A percentile compares a stretch with the other conserved stretches of the same genome.
These are phyloP conservation scores for Scheffersomyces titani DNA, from an alignment of 1,139 yeast genomes.

Conservation along the genomic window DNA sequence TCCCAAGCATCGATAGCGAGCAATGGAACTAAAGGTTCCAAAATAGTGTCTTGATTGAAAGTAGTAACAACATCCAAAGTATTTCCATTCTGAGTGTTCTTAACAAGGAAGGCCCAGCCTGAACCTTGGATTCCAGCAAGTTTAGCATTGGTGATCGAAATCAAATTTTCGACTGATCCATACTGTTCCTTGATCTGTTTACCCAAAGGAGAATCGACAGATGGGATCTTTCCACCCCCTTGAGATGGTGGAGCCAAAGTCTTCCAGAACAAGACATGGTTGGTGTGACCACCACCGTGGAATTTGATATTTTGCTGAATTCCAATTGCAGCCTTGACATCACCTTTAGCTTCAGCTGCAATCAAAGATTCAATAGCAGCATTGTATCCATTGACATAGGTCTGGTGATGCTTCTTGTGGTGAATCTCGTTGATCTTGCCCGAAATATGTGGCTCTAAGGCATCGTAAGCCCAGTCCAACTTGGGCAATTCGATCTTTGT, in stretches of 20 bases:
- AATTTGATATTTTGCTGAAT: constrained; percentile 43
- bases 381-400: constrained; percentile 45
- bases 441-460: constrained; percentile 46
- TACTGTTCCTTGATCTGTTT: constrained; percentile 38
- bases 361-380: constrained; percentile 38
- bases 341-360: constrained; percentile 37
- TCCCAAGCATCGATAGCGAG: constrained; percentile 55
- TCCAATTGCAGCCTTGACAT: constrained; percentile 37
- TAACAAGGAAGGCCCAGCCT: constrained; percentile 52
- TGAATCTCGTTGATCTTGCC: constrained; percentile 44
- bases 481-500: constrained; percentile 30
- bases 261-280: constrained; percentile 48
- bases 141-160: constrained; percentile 36
- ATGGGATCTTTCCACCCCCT: constrained; percentile 45
- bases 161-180: constrained; percentile 44
- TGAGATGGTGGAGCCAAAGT: constrained; percentile 41
- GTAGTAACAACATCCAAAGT: constrained; percentile 44
- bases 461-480: constrained; percentile 43
- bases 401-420: constrained; percentile 45
- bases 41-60: constrained; percentile 47
- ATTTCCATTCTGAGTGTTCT: constrained; percentile 42
- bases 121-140: constrained; percentile 50
- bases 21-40: constrained; percentile 43
- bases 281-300: constrained; percentile 49
- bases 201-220: constrained; percentile 31